A percentile compares a stretch with the other conserved stretches of the same genome.
Evolutionary conservation across 2,329 filamentous ascomycete genomes (phyloP).

Genomic region (Phoma sp.): DNA sequence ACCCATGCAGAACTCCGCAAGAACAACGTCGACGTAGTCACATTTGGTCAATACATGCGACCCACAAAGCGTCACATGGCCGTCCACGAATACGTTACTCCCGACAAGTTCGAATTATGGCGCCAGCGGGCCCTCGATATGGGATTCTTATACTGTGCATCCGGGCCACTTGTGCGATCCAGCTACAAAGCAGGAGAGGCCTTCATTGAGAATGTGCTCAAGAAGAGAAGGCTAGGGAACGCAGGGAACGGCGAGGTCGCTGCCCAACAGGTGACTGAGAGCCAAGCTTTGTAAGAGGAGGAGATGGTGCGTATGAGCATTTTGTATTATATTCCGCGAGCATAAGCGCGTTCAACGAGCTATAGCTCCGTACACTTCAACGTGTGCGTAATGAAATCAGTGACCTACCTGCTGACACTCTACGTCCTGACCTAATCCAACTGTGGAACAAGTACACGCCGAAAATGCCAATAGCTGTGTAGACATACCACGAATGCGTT

Average conservation of each 20-base stretch:
- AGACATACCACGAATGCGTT: too few species aligned
- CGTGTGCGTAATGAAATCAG: slow-evolving; percentile 13
- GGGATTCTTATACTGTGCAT: slow-evolving; percentile 96
- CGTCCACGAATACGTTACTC: slow-evolving; percentile 93
- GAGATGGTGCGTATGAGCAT: not conserved
- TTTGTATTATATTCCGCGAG: slow-evolving; percentile 10
- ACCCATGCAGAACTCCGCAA: slow-evolving; percentile 70
- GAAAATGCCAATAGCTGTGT: too few species aligned
- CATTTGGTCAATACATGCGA: slow-evolving; percentile 99
- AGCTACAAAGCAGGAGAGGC: slow-evolving; percentile 98
- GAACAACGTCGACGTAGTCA: slow-evolving; percentile 88
- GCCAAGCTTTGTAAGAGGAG: slow-evolving; percentile 2
- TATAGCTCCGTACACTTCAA: slow-evolving; percentile 17
- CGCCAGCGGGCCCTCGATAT: slow-evolving; percentile 86
- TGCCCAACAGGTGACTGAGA: not conserved
- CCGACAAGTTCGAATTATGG: slow-evolving; percentile 91
- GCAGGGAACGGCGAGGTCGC: slow-evolving; percentile 7
- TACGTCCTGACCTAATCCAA: too few species aligned
- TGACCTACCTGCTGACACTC: not conserved
- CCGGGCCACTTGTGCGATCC: slow-evolving; percentile 88
- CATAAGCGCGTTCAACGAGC: slow-evolving; percentile 13
- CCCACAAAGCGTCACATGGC: slow-evolving; percentile 98
- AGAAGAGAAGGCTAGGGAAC: slow-evolving; percentile 62
- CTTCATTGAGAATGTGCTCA: slow-evolving; percentile 97
- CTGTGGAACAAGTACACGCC: too few species aligned